These are phyloP conservation scores for Uronychia setigera DNA, from an alignment of 73 alveolate species.

Conservation along the genomic window DNA sequence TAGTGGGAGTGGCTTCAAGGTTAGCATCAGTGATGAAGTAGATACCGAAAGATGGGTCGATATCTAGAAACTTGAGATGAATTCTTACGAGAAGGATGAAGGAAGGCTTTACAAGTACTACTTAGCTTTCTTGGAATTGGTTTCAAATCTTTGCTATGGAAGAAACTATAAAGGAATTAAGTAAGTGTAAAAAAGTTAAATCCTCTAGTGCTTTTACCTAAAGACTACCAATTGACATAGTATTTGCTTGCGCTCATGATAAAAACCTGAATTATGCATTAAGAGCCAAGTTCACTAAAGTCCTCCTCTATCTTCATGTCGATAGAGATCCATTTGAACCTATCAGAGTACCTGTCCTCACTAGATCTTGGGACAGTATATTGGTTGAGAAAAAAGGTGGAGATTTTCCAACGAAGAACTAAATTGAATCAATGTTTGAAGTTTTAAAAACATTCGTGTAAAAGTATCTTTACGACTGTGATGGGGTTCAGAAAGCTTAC, in stretches of 20 bases:
- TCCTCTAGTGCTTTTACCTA: neutral
- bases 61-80: constrained; percentile 15
- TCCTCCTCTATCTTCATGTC: constrained; percentile 22
- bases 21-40: constrained; percentile 10
- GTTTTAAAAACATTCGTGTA: constrained; percentile 19
- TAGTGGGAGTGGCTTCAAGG: constrained; percentile 13
- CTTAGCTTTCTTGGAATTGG: constrained; percentile 46
- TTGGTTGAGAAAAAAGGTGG: neutral
- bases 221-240: constrained; percentile 8
- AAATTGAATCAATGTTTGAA: constrained; percentile 12
- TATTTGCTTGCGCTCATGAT: constrained; percentile 15
- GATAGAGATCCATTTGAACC: constrained; percentile 38
- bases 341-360: constrained; percentile 12
- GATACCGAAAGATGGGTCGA: constrained; percentile 26
- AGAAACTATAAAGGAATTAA: constrained; percentile 40
- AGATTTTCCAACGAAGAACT: constrained; percentile 34
- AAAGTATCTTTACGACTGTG: constrained; percentile 6
- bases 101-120: constrained; percentile 60
- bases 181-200: neutral
- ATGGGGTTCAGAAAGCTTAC: constrained; percentile 42
- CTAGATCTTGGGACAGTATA: constrained; percentile 8
- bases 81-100: constrained; percentile 38
- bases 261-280: constrained; percentile 12
- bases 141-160: constrained; percentile 36
- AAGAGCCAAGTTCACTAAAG: constrained; percentile 25